A percentile compares a stretch with the other conserved stretches of the same genome.
phyloP scores from a whole-genome alignment of 75 land plant species.

The Selaginella moellendorffii region DNA sequence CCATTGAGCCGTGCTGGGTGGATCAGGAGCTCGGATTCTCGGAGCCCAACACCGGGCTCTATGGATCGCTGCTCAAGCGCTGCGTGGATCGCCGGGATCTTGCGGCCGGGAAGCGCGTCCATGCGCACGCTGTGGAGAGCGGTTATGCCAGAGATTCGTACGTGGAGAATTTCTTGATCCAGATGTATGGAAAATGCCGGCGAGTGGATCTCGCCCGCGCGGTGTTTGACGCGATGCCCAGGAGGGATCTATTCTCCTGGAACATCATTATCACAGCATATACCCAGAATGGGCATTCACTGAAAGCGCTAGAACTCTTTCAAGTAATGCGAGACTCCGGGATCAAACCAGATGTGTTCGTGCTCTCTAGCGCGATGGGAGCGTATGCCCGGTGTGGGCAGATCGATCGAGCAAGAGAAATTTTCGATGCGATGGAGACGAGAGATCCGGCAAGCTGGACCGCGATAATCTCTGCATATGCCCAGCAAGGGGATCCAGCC shows the following conservation, averaged over 20 bases:
- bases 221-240: not conserved
- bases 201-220: not conserved
- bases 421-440: not conserved
- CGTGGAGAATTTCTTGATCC: not conserved
- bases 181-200: not conserved
- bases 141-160: not conserved
- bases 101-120: not conserved
- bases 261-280: constrained; percentile 3
- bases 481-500: not conserved
- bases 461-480: constrained; percentile 8
- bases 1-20: too few relatives aligned
- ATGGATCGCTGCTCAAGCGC: not conserved
- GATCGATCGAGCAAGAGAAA: not conserved
- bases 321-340: not conserved
- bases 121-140: not conserved
- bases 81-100: not conserved
- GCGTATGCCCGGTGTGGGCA: constrained; percentile 21
- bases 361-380: constrained; percentile 25
- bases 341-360: constrained; percentile 22
- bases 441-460: constrained; percentile 10
- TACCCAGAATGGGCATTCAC: not conserved
- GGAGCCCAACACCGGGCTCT: not conserved
- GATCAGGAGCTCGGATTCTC: not conserved
- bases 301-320: not conserved
- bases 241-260: not conserved